Evolutionary conservation across 116 monocot genomes (phyloP), one percentile per base, ranked within the genome.

Genomic region (Posidonia oceanica): DNA sequence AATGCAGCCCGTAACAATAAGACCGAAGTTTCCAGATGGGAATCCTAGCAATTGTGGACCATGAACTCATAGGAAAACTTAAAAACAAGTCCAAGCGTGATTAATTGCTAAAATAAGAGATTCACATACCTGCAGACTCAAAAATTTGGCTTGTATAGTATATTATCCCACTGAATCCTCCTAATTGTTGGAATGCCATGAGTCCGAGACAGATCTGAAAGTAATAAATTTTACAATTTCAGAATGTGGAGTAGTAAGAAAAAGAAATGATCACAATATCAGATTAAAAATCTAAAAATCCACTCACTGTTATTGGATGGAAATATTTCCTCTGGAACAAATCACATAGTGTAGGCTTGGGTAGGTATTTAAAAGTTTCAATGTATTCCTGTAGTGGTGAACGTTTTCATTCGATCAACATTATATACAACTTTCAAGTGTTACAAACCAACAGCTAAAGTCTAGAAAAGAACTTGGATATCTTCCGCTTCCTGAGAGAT

Each of bases 131-230:
- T 75, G 86, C 89, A 37, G 86, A 76, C 52, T 71, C 75, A 76
- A 93, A 86, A 18, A 71, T 83, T 54, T 79, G 64, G 70, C 86
- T 89, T 21, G 81, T 78, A 70, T 93, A 93, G 58, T 89, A 89
- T 36, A 55, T 70, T 22, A 93, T 72, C 29, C 82, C 93, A 71
- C 84, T 87, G 59, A 89, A 68, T 14, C 89, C 93, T 16, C 89
- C 86, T 44, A 89, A 67, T 76, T 88, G 93, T 67, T 93, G 93
- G 69, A 89, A 75, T 3, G 75, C 74, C 83, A 88, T 84, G 7
- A 93, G 62, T 20, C 86, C 84, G 64, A 84, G 82, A 75, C 80
- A 84, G 13, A 93, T 75, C 93, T 90, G 69, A 52, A 42, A 14
- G 1, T 3, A 38, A 23, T 14, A 67, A 41, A 37, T 0, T 69